A percentile compares a stretch with the other conserved stretches of the same genome.
These are phyloP conservation scores for Pseudocercospora eumusae DNA, from an alignment of 2,329 filamentous ascomycete species.

Conservation along the genomic window DNA sequence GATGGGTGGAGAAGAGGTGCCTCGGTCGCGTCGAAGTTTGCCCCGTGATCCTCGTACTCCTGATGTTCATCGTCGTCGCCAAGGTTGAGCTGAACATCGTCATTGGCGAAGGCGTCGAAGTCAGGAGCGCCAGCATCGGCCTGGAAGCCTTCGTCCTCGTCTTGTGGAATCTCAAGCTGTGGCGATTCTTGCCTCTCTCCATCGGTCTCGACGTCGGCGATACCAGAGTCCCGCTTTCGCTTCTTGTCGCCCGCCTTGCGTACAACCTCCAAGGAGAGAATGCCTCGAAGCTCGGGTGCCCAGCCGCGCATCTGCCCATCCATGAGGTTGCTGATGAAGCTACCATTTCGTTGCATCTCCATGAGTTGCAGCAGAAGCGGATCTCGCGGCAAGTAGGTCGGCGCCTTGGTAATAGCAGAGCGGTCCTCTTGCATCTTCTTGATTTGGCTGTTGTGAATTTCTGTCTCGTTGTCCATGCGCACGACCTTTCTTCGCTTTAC, in stretches of 20 bases:
- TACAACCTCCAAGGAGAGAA: conserved; percentile 83
- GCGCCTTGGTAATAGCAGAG: conserved; percentile 79
- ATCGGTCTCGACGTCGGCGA: conserved; percentile 69
- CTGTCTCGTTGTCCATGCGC: conserved; percentile 76
- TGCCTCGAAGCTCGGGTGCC: conserved; percentile 90
- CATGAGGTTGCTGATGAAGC: conserved; percentile 84
- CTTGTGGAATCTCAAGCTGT: conserved; percentile 37
- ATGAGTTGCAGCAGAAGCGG: conserved; percentile 83
- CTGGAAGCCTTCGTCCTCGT: conserved; percentile 37
- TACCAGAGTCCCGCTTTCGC: conserved; percentile 86
- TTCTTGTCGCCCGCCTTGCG: conserved; percentile 79
- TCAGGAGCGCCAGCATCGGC: conserved; percentile 30
- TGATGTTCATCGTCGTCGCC: conserved; percentile 30
- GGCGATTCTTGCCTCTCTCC: conserved; percentile 36
- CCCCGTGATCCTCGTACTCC: conserved; percentile 32
- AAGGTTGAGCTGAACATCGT: conserved; percentile 32
- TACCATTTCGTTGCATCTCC: conserved; percentile 87
- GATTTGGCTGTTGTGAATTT: conserved; percentile 74
- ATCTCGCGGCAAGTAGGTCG: conserved; percentile 82
- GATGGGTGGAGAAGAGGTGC: conserved; percentile 74
- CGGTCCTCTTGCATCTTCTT: conserved; percentile 83
- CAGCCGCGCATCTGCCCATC: conserved; percentile 72
- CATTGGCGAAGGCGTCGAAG: conserved; percentile 33
- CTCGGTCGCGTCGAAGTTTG: conserved; percentile 72
- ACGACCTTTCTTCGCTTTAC: conserved; percentile 80